These are phyloP conservation scores for Plasmodium inui DNA, from an alignment of 169 alveolate genomes.

Conservation along the genomic window DNA sequence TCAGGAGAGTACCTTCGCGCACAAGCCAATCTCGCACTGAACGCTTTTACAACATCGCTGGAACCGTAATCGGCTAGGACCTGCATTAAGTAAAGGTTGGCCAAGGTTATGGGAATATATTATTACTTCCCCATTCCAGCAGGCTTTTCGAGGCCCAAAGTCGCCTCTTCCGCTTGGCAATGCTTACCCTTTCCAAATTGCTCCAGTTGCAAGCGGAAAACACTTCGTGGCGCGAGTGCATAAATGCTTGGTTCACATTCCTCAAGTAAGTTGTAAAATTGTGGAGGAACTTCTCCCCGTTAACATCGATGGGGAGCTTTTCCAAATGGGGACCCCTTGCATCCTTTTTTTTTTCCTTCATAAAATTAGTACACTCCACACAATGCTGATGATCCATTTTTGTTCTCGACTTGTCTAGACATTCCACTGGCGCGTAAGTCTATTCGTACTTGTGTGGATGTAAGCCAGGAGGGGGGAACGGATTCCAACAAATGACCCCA, in stretches of 20 bases:
- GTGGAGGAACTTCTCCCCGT: slow-evolving; percentile 19
- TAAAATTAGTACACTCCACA: slow-evolving; percentile 4
- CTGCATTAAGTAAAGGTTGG: slow-evolving; percentile 34
- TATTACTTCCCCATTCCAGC: background rate
- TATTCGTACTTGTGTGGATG: background rate
- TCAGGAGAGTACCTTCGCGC: slow-evolving; percentile 26
- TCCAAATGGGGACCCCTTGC: slow-evolving; percentile 4
- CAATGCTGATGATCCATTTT: slow-evolving; percentile 27
- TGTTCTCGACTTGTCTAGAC: background rate
- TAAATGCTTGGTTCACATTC: slow-evolving; percentile 19
- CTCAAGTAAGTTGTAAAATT: slow-evolving; percentile 14
- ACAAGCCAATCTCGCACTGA: slow-evolving; percentile 23
- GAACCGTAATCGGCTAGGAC: slow-evolving; percentile 45
- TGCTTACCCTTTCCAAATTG: slow-evolving; percentile 42
- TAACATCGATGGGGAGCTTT: slow-evolving; percentile 15
- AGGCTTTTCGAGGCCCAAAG: background rate
- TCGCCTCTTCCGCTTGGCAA: background rate
- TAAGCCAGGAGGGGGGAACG: background rate
- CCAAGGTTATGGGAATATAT: background rate
- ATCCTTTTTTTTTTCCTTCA: slow-evolving; percentile 25
- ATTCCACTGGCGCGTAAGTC: background rate
- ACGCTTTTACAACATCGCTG: slow-evolving; percentile 15
- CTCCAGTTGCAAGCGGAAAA: slow-evolving; percentile 17
- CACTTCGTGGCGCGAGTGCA: slow-evolving; percentile 28
- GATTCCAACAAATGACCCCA: background rate